A percentile compares a stretch with the other conserved stretches of the same genome.
Evolutionary conservation across 257 asterid species (phyloP).

Genomic region (Handroanthus guayacan): DNA sequence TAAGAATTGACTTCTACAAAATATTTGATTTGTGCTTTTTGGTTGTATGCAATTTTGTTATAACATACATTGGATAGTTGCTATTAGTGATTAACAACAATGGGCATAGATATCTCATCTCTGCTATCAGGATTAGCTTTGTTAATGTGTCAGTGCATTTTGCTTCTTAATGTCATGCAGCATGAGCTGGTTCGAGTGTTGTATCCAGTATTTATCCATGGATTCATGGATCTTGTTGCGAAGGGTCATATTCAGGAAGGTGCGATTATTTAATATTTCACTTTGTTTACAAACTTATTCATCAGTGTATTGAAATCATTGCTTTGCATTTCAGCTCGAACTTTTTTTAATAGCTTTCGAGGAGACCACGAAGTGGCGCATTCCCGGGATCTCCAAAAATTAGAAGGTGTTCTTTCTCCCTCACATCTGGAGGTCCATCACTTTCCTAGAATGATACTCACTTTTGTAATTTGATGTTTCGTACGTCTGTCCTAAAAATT

Average conservation of each 20-base stretch:
- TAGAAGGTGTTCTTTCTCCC: conserved; percentile 97
- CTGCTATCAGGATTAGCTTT: neutral
- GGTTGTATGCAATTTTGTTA: neutral
- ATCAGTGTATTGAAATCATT: conserved; percentile 28
- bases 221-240: conserved; percentile 96
- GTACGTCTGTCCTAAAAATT: conserved; percentile 28
- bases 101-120: conserved; percentile 8
- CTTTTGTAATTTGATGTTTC: conserved; percentile 34
- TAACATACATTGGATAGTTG: neutral
- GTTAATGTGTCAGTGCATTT: conserved; percentile 6
- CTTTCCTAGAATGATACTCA: conserved; percentile 39
- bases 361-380: conserved; percentile 96
- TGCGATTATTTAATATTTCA: conserved; percentile 35
- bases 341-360: conserved; percentile 86
- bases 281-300: neutral
- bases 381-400: conserved; percentile 86
- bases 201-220: conserved; percentile 95
- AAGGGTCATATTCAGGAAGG: conserved; percentile 97
- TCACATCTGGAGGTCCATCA: conserved; percentile 85
- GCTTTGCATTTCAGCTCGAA: conserved; percentile 67
- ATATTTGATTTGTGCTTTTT: conserved; percentile 6
- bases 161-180: conserved; percentile 44
- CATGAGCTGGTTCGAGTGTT: conserved; percentile 98
- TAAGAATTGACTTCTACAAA: neutral
- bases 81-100: neutral